Percentiles rank a stretch among this genome's conserved stretches.
These are phyloP conservation scores for Saturnispora galanensis DNA, from an alignment of 805 yeast species.

Conservation along the genomic window DNA sequence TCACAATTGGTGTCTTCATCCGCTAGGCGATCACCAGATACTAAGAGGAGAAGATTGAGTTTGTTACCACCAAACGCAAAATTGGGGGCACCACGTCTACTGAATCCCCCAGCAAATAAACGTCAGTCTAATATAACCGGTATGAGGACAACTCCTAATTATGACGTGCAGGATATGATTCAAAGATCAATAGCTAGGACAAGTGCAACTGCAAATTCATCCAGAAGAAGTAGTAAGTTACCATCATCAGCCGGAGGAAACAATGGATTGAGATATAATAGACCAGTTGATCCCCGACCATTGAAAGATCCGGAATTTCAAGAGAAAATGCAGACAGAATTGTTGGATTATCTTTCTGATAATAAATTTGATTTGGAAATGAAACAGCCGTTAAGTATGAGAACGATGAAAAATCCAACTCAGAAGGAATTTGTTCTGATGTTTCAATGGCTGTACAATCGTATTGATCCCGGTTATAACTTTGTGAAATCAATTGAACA, in stretches of 20 bases:
- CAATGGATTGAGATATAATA: slow-evolving; percentile 1
- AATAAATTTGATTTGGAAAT: slow-evolving; percentile 68
- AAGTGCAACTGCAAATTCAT: slow-evolving; percentile 8
- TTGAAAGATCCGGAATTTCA: slow-evolving; percentile 65
- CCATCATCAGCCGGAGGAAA: slow-evolving; percentile 5
- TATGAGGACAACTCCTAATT: too few species aligned
- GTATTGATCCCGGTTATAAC: slow-evolving; percentile 69
- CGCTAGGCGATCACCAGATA: slow-evolving; percentile 11
- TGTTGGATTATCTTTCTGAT: slow-evolving; percentile 50
- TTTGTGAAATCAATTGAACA: slow-evolving; percentile 62
- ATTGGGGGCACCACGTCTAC: slow-evolving; percentile 24
- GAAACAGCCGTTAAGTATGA: slow-evolving; percentile 56
- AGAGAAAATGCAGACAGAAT: slow-evolving; percentile 51
- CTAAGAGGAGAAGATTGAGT: slow-evolving; percentile 22
- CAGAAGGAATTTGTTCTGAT: slow-evolving; percentile 75
- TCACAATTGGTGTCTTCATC: too few species aligned
- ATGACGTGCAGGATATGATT: slow-evolving; percentile 19
- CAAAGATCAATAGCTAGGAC: slow-evolving; percentile 23
- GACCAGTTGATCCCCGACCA: slow-evolving; percentile 59
- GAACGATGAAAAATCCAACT: slow-evolving; percentile 66
- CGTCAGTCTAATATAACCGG: slow-evolving; percentile 17
- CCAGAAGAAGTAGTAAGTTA: slow-evolving; percentile 10
- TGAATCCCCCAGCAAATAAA: slow-evolving; percentile 16
- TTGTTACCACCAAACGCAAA: slow-evolving; percentile 21
- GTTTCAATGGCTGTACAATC: slow-evolving; percentile 69